A percentile compares a stretch with the other conserved stretches of the same genome.
These are phyloP conservation scores for Phalaenopsis hybrid DNA, from an alignment of 116 monocot genomes.

Conservation along the genomic window DNA sequence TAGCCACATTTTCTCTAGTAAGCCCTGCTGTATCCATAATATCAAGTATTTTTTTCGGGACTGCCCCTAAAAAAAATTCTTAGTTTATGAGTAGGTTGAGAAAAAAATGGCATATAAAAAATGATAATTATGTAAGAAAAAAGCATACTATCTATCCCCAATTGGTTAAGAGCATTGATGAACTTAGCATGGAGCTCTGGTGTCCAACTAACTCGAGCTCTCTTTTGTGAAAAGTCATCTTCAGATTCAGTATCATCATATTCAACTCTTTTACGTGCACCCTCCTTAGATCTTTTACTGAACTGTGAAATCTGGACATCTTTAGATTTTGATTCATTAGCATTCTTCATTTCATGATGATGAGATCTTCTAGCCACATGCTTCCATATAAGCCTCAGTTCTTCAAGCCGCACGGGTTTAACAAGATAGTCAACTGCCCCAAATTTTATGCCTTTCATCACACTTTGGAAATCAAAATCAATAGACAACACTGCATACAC, in stretches of 20 bases:
- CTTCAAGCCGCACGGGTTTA: constrained; percentile 2
- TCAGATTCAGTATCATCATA: constrained; percentile 4
- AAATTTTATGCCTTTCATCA: not conserved
- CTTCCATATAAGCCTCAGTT: constrained; percentile 4
- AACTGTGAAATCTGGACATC: constrained; percentile 1
- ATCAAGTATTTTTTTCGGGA: constrained; percentile 25
- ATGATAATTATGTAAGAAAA: not conserved
- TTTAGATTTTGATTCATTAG: not conserved
- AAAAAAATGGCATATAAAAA: not conserved
- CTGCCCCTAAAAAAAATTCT: not conserved
- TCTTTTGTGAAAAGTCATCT: constrained; percentile 7
- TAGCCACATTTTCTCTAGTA: constrained; percentile 25
- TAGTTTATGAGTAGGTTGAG: not conserved
- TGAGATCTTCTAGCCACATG: not conserved
- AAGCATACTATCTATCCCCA: constrained; percentile 27
- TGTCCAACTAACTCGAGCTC: constrained; percentile 11
- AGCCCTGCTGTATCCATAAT: constrained; percentile 17
- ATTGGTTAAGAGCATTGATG: constrained; percentile 20
- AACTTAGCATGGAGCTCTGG: constrained; percentile 23
- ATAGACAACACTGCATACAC: constrained; percentile 2
- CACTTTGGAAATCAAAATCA: not conserved
- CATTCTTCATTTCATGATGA: not conserved
- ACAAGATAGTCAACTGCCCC: not conserved
- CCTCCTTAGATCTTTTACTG: not conserved
- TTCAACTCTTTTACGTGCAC: not conserved